These are phyloP conservation scores for Cercospora berteroae DNA, from an alignment of 2,329 filamentous ascomycete species.

Conservation along the genomic window DNA sequence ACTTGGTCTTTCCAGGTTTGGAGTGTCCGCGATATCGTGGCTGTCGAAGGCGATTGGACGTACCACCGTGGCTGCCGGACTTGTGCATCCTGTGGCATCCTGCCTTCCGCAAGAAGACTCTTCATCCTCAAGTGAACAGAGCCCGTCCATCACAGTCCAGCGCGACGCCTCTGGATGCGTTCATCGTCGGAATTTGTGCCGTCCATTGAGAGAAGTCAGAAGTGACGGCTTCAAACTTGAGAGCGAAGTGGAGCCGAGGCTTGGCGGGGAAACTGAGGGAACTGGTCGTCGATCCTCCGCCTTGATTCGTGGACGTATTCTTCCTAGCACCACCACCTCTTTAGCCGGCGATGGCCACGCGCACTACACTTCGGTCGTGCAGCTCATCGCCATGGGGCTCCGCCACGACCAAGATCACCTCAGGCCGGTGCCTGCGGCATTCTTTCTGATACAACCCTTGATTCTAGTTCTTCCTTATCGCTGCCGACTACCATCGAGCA, in stretches of 20 bases:
- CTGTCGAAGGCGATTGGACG: neutral
- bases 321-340: slow-evolving; percentile 5
- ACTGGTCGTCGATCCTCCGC: neutral
- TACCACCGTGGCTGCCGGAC: neutral
- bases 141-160: neutral
- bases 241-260: neutral
- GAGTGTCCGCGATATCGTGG: neutral
- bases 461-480: slow-evolving; percentile 19
- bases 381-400: slow-evolving; percentile 11
- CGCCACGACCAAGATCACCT: slow-evolving; percentile 12
- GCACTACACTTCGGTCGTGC: slow-evolving; percentile 7
- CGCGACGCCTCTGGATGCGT: neutral
- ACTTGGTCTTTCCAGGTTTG: neutral
- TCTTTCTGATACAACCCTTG: slow-evolving; percentile 10
- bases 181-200: neutral
- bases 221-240: neutral
- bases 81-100: neutral
- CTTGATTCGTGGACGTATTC: slow-evolving; percentile 14
- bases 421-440: slow-evolving; percentile 9
- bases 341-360: slow-evolving; percentile 11
- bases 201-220: neutral
- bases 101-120: neutral
- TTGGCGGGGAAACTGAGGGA: neutral
- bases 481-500: slow-evolving; percentile 15
- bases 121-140: neutral